These are phyloP conservation scores for Gossypium stocksii DNA, from an alignment of 345 rosid species.

Conservation along the genomic window DNA sequence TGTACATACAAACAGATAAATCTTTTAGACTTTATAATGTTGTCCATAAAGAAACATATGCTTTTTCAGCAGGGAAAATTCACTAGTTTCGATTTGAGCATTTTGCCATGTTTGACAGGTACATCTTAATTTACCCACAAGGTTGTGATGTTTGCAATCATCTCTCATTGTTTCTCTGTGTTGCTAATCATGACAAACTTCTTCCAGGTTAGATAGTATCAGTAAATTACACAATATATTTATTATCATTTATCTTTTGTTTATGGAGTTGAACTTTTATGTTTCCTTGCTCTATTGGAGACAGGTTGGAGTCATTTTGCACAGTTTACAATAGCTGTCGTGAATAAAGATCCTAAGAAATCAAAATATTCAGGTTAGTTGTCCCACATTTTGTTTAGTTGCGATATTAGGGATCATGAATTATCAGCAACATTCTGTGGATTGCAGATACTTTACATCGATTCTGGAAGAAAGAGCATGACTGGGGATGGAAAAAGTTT, in stretches of 20 bases:
- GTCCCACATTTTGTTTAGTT: slow-evolving; percentile 15
- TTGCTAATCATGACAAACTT: slow-evolving; percentile 86
- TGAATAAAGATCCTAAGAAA: slow-evolving; percentile 83
- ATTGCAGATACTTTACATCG: slow-evolving; percentile 82
- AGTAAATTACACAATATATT: not conserved
- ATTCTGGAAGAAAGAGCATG: slow-evolving; percentile 90
- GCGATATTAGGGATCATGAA: slow-evolving; percentile 6
- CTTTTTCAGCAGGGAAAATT: not conserved
- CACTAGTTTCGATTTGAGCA: slow-evolving; percentile 9
- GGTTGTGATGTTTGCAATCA: slow-evolving; percentile 91
- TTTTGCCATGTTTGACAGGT: slow-evolving; percentile 47
- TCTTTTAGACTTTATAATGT: not conserved
- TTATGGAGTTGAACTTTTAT: slow-evolving; percentile 8
- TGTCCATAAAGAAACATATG: not conserved
- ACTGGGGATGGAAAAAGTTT: slow-evolving; percentile 97
- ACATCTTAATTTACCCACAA: slow-evolving; percentile 82
- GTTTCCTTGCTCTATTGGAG: slow-evolving; percentile 17
- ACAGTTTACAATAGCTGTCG: slow-evolving; percentile 90
- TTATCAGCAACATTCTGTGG: slow-evolving; percentile 20
- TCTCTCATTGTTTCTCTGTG: slow-evolving; percentile 89
- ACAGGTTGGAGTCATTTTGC: slow-evolving; percentile 98
- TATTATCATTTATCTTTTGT: not conserved
- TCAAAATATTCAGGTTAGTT: slow-evolving; percentile 81
- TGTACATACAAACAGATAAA: not conserved
- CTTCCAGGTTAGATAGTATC: slow-evolving; percentile 65